Percentiles rank a stretch among this genome's conserved stretches.
Evolutionary conservation across 78 protist genomes (phyloP).

Genomic region (Emiliania huxleyi): DNA sequence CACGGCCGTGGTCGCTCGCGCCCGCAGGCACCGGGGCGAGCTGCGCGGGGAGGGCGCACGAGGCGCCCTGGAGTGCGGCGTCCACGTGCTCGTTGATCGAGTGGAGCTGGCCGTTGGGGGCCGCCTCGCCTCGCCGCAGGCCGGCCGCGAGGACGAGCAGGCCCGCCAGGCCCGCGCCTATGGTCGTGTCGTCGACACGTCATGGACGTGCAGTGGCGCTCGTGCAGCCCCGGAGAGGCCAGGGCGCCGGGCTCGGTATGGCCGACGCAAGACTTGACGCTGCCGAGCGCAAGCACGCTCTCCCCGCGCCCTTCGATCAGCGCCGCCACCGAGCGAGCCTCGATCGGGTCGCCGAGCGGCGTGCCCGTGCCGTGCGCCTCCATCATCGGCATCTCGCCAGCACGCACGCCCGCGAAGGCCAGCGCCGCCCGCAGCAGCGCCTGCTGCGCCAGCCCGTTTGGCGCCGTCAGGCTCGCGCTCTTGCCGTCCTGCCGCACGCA

Average conservation of each 20-base stretch:
- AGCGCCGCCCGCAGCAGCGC: not conserved
- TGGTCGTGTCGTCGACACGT: no score
- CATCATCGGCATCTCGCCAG: not conserved
- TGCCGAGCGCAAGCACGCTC: constrained; percentile 52
- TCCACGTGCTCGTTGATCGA: not conserved
- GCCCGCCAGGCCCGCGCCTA: no score
- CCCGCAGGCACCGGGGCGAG: not conserved
- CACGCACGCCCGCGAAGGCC: not conserved
- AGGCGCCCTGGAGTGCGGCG: not conserved
- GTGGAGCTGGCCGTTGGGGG: not conserved
- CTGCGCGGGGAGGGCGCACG: not conserved
- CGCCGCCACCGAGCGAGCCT: not conserved
- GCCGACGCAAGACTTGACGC: constrained; percentile 68
- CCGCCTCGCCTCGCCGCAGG: not conserved
- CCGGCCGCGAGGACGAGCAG: not conserved
- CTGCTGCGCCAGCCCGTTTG: constrained; percentile 6
- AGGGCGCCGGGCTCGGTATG: constrained; percentile 68
- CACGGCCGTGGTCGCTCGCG: not conserved
- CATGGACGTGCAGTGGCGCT: no score
- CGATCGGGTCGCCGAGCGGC: constrained; percentile 68
- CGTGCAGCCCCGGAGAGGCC: no score
- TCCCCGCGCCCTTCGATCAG: no score
- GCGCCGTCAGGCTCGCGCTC: not conserved
- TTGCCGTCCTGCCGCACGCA: not conserved
- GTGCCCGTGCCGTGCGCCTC: constrained; percentile 50